Conservation (phyloP, 1,139 yeast genomes). For the Yamadazyma triangularis region DNA sequence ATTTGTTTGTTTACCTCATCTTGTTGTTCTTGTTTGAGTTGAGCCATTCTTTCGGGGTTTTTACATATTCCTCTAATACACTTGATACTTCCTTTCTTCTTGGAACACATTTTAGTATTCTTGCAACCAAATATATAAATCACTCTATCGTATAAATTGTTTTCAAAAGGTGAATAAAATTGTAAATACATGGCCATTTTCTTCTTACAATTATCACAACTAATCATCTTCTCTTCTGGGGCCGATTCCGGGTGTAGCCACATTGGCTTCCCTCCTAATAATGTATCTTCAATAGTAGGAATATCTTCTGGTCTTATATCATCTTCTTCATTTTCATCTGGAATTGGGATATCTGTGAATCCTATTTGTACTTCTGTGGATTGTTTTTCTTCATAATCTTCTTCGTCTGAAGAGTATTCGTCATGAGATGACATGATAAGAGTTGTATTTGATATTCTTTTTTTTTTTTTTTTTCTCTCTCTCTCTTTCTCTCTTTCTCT, state of each 20-base stretch:
- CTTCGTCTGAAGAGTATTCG: slow-evolving; percentile 43
- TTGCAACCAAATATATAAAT: slow-evolving; percentile 77
- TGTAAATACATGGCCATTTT: slow-evolving; percentile 69
- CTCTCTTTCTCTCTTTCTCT: too few species aligned
- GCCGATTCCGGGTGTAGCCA: slow-evolving; percentile 51
- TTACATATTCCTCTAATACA: slow-evolving; percentile 72
- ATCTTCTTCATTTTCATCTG: slow-evolving; percentile 20
- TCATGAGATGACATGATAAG: slow-evolving; percentile 26
- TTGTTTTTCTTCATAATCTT: slow-evolving; percentile 17
- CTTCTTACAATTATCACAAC: slow-evolving; percentile 62
- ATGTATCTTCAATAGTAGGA: slow-evolving; percentile 66
- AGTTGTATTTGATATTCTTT: not conserved
- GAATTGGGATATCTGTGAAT: slow-evolving; percentile 53
- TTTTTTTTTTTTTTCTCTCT: not conserved
- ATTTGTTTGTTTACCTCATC: slow-evolving; percentile 29
- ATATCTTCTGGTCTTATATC: slow-evolving; percentile 11
- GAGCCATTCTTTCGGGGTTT: slow-evolving; percentile 45
- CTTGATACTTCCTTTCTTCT: slow-evolving; percentile 64
- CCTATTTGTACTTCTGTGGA: slow-evolving; percentile 49
- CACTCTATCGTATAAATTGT: slow-evolving; percentile 71
- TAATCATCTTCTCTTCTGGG: slow-evolving; percentile 48
- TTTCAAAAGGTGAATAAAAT: slow-evolving; percentile 73
- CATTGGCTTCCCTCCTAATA: slow-evolving; percentile 73
- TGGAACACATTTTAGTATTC: slow-evolving; percentile 52
- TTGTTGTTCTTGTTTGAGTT: slow-evolving; percentile 34